Evolutionary conservation across 148 eudicot species (phyloP), one percentile per base, ranked within the genome.

Genomic region (Hydrangea macrophylla): DNA sequence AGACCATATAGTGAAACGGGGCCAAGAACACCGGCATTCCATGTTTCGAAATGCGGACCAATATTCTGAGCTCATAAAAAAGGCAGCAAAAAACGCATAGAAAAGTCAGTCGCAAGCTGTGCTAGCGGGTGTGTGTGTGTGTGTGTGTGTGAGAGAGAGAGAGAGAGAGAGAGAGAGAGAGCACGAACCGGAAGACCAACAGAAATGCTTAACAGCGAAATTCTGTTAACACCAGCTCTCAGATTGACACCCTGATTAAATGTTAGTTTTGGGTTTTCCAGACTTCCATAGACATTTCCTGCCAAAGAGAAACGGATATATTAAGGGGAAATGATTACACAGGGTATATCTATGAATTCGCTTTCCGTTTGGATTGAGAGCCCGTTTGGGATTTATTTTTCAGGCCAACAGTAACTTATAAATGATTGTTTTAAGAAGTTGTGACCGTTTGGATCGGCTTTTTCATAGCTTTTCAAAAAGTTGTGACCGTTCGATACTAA

Each of bases 161-260:
- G 73, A 56, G 51, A 26, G 51, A 33, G 62, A 15, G 64, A 70
- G 45, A 71, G 72, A 55, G 64, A 57, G 61, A 60, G 65, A 56
- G 72, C 39, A 66, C 92, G 32, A 68, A 94, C 98, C 84, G 98
- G 98, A 50, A 94, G 92, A 45, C 98, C 98, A 80, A 94, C 96
- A 62, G 98, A 88, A 71, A 90, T 83, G 78, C 98, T 94, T n/a
- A 94, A 84, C 45, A 94, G 80, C 39, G 97, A 76, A 45, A 94
- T 88, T 77, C 71, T 84, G 88, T 94, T 94, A 27, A 88, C 72
- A 58, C 98, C 98, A 45, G 92, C 84, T 80, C 89, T 85, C 63
- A 94, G 75, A 58, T 88, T 80, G 75, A 94, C 97, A 32, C 85
- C 86, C 55, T 80, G 59, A 60, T 83, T 88, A 44, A 88, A 94